These are phyloP conservation scores for Trichoderma sp. DNA, from an alignment of 2,329 filamentous ascomycete genomes.

Conservation along the genomic window DNA sequence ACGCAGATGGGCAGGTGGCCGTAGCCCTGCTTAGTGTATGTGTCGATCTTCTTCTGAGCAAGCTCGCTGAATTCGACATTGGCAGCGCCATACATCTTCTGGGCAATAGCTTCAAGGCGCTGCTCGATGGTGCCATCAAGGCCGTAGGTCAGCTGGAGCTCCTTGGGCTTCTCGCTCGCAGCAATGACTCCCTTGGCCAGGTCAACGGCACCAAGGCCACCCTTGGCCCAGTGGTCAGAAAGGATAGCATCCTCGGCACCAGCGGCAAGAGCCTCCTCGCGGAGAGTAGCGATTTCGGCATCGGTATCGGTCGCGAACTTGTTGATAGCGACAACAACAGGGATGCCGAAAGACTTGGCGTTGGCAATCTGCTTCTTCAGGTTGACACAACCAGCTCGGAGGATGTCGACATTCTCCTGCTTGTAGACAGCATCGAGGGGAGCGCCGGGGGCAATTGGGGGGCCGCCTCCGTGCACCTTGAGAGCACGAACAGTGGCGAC, in stretches of 20 bases:
- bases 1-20: slow-evolving; percentile 93
- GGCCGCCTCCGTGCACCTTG: slow-evolving; percentile 95
- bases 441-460: slow-evolving; percentile 86
- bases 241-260: slow-evolving; percentile 92
- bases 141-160: slow-evolving; percentile 85
- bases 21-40: slow-evolving; percentile 89
- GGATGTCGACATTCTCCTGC: slow-evolving; percentile 88
- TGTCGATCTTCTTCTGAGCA: slow-evolving; percentile 94
- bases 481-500: slow-evolving; percentile 94
- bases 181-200: slow-evolving; percentile 84
- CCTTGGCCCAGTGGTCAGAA: slow-evolving; percentile 96
- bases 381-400: slow-evolving; percentile 89
- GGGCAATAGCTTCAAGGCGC: slow-evolving; percentile 86
- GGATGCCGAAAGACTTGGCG: slow-evolving; percentile 83
- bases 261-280: slow-evolving; percentile 86
- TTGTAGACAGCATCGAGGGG: slow-evolving; percentile 85
- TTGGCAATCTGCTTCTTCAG: slow-evolving; percentile 94
- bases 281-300: slow-evolving; percentile 84
- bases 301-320: slow-evolving; percentile 92
- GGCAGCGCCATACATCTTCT: slow-evolving; percentile 91
- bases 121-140: slow-evolving; percentile 79
- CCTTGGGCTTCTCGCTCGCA: slow-evolving; percentile 78
- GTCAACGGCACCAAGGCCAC: slow-evolving; percentile 85
- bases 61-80: slow-evolving; percentile 91
- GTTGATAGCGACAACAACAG: slow-evolving; percentile 96